These are phyloP conservation scores for Psilocybe tampanensis DNA, from an alignment of 768 basidiomycete genomes.

Conservation along the genomic window DNA sequence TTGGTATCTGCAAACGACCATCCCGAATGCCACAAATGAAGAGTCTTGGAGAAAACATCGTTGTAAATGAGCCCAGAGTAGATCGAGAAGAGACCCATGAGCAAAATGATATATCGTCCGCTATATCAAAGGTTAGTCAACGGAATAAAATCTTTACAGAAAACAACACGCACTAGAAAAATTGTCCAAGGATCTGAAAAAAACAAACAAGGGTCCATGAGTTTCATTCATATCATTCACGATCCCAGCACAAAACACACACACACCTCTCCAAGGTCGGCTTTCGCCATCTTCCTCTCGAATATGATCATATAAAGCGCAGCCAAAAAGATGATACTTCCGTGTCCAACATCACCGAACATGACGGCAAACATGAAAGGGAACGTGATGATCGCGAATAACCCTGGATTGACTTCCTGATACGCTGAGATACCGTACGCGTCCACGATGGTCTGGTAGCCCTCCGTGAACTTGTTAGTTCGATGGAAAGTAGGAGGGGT, in stretches of 20 bases:
- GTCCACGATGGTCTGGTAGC: conserved; percentile 98
- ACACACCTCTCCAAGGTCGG: conserved; percentile 73
- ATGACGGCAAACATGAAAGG: conserved; percentile 99
- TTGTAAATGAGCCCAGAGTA: conserved; percentile 99
- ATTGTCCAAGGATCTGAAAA: conserved; percentile 75
- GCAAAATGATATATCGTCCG: conserved; percentile 96
- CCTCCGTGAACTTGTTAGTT: conserved; percentile 95
- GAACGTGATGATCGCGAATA: conserved; percentile 92
- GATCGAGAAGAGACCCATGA: conserved; percentile 97
- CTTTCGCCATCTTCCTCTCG: conserved; percentile 80
- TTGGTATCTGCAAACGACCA: conserved; percentile 74
- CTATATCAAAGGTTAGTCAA: conserved; percentile 40
- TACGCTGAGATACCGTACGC: conserved; percentile 94
- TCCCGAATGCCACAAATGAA: conserved; percentile 85
- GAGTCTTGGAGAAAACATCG: conserved; percentile 94
- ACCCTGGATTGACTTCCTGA: conserved; percentile 95
- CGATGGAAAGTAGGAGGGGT: conserved; percentile 95
- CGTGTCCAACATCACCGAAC: conserved; percentile 99
- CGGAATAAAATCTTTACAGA: conserved; percentile 5
- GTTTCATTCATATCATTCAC: background rate
- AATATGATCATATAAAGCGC: conserved; percentile 84
- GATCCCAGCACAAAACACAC: background rate
- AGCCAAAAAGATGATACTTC: conserved; percentile 74
- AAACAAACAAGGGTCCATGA: background rate
- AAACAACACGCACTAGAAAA: conserved; percentile 81